Percentiles rank a stretch among this genome's conserved stretches.
phyloP scores from a whole-genome alignment of 2,329 filamentous ascomycete species.

The Aspergillus pseudotamarii region DNA sequence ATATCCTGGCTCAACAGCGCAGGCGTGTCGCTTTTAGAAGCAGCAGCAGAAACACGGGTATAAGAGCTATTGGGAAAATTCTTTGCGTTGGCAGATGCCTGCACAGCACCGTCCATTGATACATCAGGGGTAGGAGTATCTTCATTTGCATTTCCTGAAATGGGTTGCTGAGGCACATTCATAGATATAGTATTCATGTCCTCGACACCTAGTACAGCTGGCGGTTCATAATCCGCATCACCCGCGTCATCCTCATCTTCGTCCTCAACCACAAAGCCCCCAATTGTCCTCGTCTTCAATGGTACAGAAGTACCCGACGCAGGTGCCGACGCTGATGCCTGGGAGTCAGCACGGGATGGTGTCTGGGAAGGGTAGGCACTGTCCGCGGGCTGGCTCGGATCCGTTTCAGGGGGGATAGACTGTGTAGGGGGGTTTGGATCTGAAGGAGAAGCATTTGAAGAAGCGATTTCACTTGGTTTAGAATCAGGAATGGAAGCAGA shows the following conservation, averaged over 20 bases:
- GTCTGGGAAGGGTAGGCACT: constrained; percentile 33
- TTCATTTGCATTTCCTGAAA: constrained; percentile 60
- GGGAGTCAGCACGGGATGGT: constrained; percentile 39
- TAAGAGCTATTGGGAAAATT: constrained; percentile 56
- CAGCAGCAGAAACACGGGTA: constrained; percentile 47
- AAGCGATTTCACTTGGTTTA: constrained; percentile 33
- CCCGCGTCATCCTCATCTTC: constrained; percentile 59
- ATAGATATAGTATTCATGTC: constrained; percentile 52
- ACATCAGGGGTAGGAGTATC: constrained; percentile 60
- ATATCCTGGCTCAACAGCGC: constrained; percentile 39
- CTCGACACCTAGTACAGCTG: constrained; percentile 53
- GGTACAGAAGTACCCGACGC: constrained; percentile 36
- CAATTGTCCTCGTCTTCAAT: constrained; percentile 56
- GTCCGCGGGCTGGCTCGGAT: constrained; percentile 33
- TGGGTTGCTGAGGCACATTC: constrained; percentile 56
- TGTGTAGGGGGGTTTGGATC: constrained; percentile 26
- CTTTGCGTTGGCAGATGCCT: constrained; percentile 51
- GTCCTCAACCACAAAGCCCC: constrained; percentile 66
- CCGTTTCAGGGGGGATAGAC: constrained; percentile 28
- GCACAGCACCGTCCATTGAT: constrained; percentile 61
- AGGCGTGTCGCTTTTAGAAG: constrained; percentile 46
- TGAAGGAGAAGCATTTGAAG: constrained; percentile 27
- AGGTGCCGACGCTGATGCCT: constrained; percentile 35
- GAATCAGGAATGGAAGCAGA: constrained; percentile 34
- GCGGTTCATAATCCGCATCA: constrained; percentile 57